Evolutionary conservation across 306 rosid species (phyloP), one percentile per base, ranked within the genome.

Genomic region (Cicer pinnatifidum): DNA sequence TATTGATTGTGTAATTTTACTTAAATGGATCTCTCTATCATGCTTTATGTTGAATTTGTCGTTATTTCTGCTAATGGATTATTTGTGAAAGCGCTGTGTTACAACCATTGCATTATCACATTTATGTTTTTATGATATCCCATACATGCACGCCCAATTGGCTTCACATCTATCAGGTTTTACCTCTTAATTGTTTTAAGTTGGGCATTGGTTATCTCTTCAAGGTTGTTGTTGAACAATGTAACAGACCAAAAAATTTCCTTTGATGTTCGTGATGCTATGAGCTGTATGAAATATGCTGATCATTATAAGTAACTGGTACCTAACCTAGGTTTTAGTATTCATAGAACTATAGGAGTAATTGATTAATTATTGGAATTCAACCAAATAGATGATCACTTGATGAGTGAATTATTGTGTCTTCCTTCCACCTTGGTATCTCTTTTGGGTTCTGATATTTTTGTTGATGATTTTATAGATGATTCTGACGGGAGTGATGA

Each of bases 401-500:
- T 45, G 63, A 37, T 53, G 13, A 12, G 52, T 46, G 38, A 45
- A 40, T 59, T 39, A 12, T 11, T 12, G 13, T 69, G 50, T 53
- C 11, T 75, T 64, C 50, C 52, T 69, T 67, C 23, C 41, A 53
- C 28, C 41, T 41, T 50, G 2, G 39, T 39, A 53, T 69, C 52
- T 75, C 46, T 56, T 66, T 48, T 39, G 77, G 46, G 15, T 51
- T 58, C 44, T 79, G 19, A 69, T 71, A 15, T 56, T 64, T 75
- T 43, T 69, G 6, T 75, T 56, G 35, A 43, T 78, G 75, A 50
- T 82, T 71, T 39, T 69, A 43, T 75, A 94, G 98, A 89, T 83
- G 90, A 89, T 40, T 88, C 88, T 6, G 94, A 88, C 48, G 98
- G 83, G 16, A 81, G 86, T 71, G 91, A 85, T 71, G 91, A 85